These are phyloP conservation scores for Clonostachys solani DNA, from an alignment of 2,329 filamentous ascomycete species.

Conservation along the genomic window DNA sequence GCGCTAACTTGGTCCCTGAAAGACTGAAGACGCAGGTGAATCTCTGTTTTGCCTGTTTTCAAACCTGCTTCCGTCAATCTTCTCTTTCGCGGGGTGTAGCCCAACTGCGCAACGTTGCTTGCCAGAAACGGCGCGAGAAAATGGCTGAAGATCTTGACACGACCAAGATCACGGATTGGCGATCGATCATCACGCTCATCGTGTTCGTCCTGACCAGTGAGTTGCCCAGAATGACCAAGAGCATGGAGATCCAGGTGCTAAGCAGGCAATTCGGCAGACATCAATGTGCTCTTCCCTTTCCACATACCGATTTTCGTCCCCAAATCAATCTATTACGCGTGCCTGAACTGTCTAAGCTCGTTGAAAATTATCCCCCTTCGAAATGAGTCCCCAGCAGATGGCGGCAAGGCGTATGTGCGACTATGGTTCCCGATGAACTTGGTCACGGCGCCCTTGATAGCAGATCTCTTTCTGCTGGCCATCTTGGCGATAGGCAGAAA, in stretches of 20 bases:
- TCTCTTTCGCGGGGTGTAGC: too few species aligned
- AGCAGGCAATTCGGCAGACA: conserved; percentile 37
- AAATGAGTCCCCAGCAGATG: conserved; percentile 18
- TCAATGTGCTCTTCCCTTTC: conserved; percentile 67
- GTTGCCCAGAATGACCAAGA: conserved; percentile 21
- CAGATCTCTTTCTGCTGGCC: conserved; percentile 67
- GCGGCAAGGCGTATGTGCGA: too few species aligned
- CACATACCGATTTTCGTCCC: conserved; percentile 60
- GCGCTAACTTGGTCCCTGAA: too few species aligned
- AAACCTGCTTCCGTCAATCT: too few species aligned
- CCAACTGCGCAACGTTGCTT: too few species aligned
- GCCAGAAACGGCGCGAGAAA: too few species aligned
- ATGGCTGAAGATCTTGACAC: conserved; percentile 9
- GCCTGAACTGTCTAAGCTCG: conserved; percentile 26
- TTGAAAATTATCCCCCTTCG: conserved; percentile 48
- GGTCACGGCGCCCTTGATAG: conserved; percentile 65
- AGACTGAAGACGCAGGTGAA: too few species aligned
- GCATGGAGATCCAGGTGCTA: background rate
- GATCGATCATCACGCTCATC: conserved; percentile 66
- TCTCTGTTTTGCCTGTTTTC: too few species aligned
- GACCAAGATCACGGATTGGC: conserved; percentile 54
- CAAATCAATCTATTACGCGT: conserved; percentile 34
- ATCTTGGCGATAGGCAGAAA: conserved; percentile 61
- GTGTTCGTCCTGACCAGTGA: conserved; percentile 67
- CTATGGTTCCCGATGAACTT: conserved; percentile 64